Conservation (phyloP, 345 rosid species). For the Angophora floribunda region DNA sequence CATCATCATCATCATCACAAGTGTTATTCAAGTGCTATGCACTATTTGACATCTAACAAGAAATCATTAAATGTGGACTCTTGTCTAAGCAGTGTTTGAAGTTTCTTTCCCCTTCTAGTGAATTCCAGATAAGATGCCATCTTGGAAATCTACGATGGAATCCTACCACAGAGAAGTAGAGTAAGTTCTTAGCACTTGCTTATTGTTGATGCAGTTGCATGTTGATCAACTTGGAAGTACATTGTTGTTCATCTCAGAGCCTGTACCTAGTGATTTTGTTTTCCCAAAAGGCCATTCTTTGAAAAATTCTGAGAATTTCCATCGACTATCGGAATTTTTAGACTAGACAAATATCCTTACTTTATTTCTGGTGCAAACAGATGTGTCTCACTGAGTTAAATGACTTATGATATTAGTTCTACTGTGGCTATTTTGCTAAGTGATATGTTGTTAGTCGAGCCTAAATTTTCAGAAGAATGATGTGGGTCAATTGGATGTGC, state of each 20-base stretch:
- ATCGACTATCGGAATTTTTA: background rate
- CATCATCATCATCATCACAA: background rate
- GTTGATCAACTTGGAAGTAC: background rate
- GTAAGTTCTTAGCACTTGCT: constrained; percentile 24
- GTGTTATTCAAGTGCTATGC: background rate
- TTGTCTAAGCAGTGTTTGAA: background rate
- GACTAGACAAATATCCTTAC: background rate
- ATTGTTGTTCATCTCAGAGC: background rate
- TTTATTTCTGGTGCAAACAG: background rate
- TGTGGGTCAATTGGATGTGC: background rate
- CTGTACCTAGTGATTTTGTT: background rate
- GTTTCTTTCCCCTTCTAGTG: constrained; percentile 5
- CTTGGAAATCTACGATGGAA: constrained; percentile 62
- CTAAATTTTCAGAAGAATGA: background rate
- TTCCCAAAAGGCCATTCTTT: background rate
- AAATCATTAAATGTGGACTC: background rate
- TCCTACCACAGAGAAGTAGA: constrained; percentile 26
- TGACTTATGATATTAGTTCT: background rate
- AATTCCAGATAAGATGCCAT: constrained; percentile 51
- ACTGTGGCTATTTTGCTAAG: background rate
- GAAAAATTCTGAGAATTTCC: background rate
- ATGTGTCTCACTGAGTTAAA: background rate
- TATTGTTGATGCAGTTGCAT: background rate
- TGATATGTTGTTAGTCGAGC: background rate
- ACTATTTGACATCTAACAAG: background rate